These are phyloP conservation scores for Candida tibetensis DNA, from an alignment of 805 yeast species.

Conservation along the genomic window DNA sequence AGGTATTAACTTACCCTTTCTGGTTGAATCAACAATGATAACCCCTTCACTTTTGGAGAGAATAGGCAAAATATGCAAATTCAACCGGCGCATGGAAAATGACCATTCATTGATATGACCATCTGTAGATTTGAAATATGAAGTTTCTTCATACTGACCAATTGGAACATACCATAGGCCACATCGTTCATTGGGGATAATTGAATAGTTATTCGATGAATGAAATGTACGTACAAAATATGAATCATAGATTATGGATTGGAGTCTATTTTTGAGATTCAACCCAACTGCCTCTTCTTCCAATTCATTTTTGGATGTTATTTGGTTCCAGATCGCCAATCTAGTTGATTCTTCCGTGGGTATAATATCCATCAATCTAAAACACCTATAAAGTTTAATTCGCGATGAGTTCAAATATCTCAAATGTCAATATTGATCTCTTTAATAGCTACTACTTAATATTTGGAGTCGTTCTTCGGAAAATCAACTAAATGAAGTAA, in stretches of 20 bases:
- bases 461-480: no score
- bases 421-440: no score
- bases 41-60: conserved; percentile 45
- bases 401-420: no score
- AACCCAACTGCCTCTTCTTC: not conserved
- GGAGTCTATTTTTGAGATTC: conserved; percentile 56
- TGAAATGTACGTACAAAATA: conserved; percentile 40
- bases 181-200: conserved; percentile 78
- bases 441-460: no score
- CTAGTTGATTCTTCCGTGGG: no score
- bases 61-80: conserved; percentile 62
- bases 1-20: conserved; percentile 82
- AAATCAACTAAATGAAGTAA: no score
- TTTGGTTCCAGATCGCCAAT: not conserved
- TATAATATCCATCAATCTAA: no score
- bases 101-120: conserved; percentile 85
- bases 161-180: conserved; percentile 81
- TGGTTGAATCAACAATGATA: conserved; percentile 75
- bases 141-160: conserved; percentile 35
- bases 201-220: conserved; percentile 30
- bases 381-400: no score
- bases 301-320: not conserved
- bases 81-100: conserved; percentile 69
- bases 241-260: conserved; percentile 67
- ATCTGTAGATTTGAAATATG: conserved; percentile 87